Conservation (phyloP, 768 basidiomycete species). For the Leccinum ochraceum region DNA sequence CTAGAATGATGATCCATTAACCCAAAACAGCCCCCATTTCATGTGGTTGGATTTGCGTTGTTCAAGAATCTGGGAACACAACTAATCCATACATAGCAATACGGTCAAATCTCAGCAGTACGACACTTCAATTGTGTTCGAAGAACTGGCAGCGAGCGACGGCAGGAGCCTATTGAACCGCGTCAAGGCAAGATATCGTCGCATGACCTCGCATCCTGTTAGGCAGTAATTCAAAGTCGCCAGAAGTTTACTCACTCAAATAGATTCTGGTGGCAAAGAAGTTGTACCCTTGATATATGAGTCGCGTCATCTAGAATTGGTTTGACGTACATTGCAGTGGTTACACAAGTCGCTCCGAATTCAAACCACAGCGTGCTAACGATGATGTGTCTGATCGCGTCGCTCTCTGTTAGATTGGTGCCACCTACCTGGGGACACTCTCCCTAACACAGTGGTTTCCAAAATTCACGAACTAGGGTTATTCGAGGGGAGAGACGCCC, state of each 20-base stretch:
- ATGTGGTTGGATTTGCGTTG: not conserved
- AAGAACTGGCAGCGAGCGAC: slow-evolving; percentile 6
- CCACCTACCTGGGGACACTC: slow-evolving; percentile 1
- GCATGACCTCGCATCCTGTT: slow-evolving; percentile 1
- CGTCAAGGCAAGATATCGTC: slow-evolving; percentile 4
- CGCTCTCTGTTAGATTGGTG: not conserved
- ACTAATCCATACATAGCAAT: slow-evolving; percentile 6
- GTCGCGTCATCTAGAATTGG: not conserved
- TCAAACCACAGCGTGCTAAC: slow-evolving; percentile 3
- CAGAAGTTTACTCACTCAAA: slow-evolving; percentile 4
- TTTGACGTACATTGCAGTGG: slow-evolving; percentile 4
- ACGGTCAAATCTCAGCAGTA: not conserved
- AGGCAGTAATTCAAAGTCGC: not conserved
- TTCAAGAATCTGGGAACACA: not conserved
- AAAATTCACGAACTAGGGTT: slow-evolving; percentile 1
- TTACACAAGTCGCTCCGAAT: not conserved
- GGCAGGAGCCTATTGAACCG: not conserved
- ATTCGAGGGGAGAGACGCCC: not conserved
- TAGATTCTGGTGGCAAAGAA: slow-evolving; percentile 10
- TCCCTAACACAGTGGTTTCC: not conserved
- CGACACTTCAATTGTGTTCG: not conserved
- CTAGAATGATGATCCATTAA: not conserved
- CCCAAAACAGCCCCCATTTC: slow-evolving; percentile 8
- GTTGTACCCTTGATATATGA: slow-evolving; percentile 5
- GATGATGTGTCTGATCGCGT: not conserved